These are phyloP conservation scores for Infundibulicybe gibba DNA, from an alignment of 768 basidiomycete genomes.

Conservation along the genomic window DNA sequence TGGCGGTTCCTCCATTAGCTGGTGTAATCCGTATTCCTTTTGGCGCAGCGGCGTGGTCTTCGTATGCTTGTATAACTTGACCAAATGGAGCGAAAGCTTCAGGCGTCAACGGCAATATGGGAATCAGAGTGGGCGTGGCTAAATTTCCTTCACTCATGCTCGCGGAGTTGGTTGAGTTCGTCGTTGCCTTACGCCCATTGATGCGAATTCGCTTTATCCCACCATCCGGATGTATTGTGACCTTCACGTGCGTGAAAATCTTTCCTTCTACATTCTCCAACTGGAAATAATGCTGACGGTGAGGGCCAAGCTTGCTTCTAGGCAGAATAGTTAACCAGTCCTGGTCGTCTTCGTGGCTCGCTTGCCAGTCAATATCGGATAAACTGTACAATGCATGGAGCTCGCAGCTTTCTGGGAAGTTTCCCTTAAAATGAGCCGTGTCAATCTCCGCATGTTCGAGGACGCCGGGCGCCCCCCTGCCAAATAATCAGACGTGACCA, in stretches of 20 bases:
- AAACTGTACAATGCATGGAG: constrained; percentile 54
- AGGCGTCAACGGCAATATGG: constrained; percentile 70
- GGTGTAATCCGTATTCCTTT: constrained; percentile 67
- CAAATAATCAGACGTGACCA: background rate
- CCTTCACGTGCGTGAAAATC: constrained; percentile 76
- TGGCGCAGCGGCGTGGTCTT: constrained; percentile 61
- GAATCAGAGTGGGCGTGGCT: constrained; percentile 25
- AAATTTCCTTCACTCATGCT: background rate
- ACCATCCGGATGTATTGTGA: constrained; percentile 93
- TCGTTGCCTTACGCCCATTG: constrained; percentile 49
- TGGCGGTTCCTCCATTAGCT: constrained; percentile 88
- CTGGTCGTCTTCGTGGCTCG: constrained; percentile 31
- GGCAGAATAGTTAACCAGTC: constrained; percentile 76
- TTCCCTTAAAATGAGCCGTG: constrained; percentile 94
- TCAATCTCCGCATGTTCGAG: constrained; percentile 86
- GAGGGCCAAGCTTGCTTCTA: constrained; percentile 80
- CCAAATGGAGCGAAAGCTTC: constrained; percentile 90
- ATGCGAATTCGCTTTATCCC: constrained; percentile 93
- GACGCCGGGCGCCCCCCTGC: constrained; percentile 68
- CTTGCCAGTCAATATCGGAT: constrained; percentile 32
- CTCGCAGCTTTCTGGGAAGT: constrained; percentile 89
- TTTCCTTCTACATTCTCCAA: constrained; percentile 58
- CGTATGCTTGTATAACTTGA: constrained; percentile 86
- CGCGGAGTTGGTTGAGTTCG: background rate
- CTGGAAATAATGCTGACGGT: constrained; percentile 87